Base-by-base conservation (phyloP, 495 filamentous ascomycete species). In the Recurvomyces mirabilis region DNA sequence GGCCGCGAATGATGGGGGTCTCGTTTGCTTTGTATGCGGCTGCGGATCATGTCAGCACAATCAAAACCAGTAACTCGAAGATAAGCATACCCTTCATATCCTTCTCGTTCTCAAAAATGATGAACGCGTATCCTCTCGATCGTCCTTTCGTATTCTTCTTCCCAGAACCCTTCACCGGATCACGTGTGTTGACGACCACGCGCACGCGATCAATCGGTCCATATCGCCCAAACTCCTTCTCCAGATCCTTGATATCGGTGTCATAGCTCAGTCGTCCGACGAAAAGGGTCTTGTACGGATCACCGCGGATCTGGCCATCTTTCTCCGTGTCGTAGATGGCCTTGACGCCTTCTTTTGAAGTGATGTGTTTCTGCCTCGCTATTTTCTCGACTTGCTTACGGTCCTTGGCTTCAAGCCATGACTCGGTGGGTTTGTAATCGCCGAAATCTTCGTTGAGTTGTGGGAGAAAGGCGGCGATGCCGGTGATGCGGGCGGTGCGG, bases 81-180 rank as follows among this genome's bases (percentile, higher is more conserved):
- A 47, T 57, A 52, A 49, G 53, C 65, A 72, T 94, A 94, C 91
- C 89, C 81, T 93, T 95, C 93, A 98, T 95, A 59, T 98, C 91
- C 66, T 89, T 88, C 64, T 96, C 91, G 57, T 85, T 79, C 65
- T 96, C 89, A 62, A 87, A 98, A 36, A 95, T 87, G 54, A 98
- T 81, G 62, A 98, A 98, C 46, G 87, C 91, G 67, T 98, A 98
- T 49, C 91, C 91, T 53, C 78, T 74, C 60, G 91, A 81, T 33
- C 77, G 71, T 65, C 93, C 94, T 60, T 87, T 88, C 41, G 77
- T 75, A 59, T 79, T 79, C 53, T 84, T 87, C 3, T 75, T 72
- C 42, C 79, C 79, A 42, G 81, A 69, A 51, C 75, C 32, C 14
- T 46, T 36, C 12, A 31, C 26, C 13, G 14, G 21, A 37, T 43